phyloP scores from a whole-genome alignment of 805 yeast genomes.

The Candida odintsovae region DNA sequence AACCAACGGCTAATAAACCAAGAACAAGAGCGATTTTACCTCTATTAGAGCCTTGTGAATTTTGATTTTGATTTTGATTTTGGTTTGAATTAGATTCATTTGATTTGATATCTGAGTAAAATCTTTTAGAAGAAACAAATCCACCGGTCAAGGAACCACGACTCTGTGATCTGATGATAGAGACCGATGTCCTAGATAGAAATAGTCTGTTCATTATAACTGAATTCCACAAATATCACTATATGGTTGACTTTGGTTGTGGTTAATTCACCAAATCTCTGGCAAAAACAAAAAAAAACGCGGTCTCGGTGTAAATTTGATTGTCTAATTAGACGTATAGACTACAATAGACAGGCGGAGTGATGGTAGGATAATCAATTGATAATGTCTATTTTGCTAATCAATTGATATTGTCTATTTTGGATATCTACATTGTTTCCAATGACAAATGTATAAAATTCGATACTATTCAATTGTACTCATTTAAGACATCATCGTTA shows the following conservation, averaged over 20 bases:
- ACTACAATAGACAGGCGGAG: too few species aligned
- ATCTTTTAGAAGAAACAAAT: background rate
- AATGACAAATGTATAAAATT: too few species aligned
- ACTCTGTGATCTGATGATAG: background rate
- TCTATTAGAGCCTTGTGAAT: slow-evolving; percentile 12
- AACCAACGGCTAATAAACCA: slow-evolving; percentile 41
- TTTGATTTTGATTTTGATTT: background rate
- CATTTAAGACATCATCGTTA: slow-evolving; percentile 32
- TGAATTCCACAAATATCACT: background rate
- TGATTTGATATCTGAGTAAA: slow-evolving; percentile 1
- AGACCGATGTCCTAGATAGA: background rate
- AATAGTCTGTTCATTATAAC: background rate
- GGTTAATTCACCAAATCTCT: background rate
- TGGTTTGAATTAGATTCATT: slow-evolving; percentile 1
- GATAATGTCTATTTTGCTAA: too few species aligned
- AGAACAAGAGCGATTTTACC: slow-evolving; percentile 33
- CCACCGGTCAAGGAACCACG: background rate
- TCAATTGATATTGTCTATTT: too few species aligned
- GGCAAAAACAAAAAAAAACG: background rate
- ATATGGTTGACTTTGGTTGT: background rate
- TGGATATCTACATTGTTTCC: too few species aligned
- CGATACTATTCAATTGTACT: too few species aligned
- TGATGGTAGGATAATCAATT: too few species aligned
- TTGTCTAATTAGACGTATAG: too few species aligned
- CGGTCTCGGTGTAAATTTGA: too few species aligned